Evolutionary conservation across 495 filamentous ascomycete genomes (phyloP).

Genomic region (Evernia prunastri): DNA sequence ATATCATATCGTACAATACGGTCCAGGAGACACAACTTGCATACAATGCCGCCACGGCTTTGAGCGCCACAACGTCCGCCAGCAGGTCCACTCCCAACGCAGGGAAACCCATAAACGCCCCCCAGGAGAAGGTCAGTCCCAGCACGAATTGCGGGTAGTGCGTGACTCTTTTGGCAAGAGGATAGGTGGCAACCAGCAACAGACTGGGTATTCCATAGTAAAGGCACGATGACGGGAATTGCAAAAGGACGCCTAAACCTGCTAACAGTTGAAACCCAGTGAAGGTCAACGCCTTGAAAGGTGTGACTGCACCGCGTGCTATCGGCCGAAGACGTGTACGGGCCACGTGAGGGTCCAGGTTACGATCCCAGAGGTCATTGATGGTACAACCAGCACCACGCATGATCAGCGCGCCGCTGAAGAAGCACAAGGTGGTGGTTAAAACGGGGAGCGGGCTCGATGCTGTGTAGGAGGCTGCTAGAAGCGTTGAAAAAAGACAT

Average conservation of each 20-base stretch:
- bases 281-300: constrained; percentile 68
- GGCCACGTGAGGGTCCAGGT: constrained; percentile 84
- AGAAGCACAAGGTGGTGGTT: constrained; percentile 68
- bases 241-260: constrained; percentile 74
- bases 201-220: constrained; percentile 84
- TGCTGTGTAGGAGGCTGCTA: constrained; percentile 54
- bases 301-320: constrained; percentile 74
- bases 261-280: constrained; percentile 73
- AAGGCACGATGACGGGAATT: constrained; percentile 79
- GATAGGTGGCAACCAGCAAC: constrained; percentile 74
- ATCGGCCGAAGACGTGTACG: constrained; percentile 85
- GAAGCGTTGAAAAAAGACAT: constrained; percentile 77
- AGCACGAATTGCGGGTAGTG: constrained; percentile 92
- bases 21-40: constrained; percentile 88
- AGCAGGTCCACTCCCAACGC: constrained; percentile 80
- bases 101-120: constrained; percentile 93
- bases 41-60: constrained; percentile 69
- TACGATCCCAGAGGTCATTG: constrained; percentile 95
- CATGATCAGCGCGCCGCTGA: constrained; percentile 86
- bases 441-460: constrained; percentile 51
- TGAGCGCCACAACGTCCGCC: constrained; percentile 53
- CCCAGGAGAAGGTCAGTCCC: constrained; percentile 93
- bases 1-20: constrained; percentile 96
- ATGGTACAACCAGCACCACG: constrained; percentile 96
- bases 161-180: constrained; percentile 87